Evolutionary conservation across 2,329 filamentous ascomycete species (phyloP).

Genomic region (Scedosporium dehoogii): DNA sequence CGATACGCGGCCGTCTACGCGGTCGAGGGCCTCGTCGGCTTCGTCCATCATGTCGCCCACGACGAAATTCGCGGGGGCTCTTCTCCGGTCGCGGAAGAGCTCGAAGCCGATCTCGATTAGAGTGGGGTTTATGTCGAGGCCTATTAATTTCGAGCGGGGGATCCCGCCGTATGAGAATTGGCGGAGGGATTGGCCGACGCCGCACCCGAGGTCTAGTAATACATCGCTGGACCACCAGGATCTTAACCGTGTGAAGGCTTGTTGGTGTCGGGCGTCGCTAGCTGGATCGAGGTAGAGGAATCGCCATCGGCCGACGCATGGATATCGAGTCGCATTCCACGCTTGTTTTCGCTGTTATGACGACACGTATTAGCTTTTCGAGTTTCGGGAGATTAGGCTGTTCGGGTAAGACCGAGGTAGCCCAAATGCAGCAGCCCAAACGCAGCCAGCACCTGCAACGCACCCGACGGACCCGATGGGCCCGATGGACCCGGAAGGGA

Average conservation of each 20-base stretch:
- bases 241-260: conserved; percentile 30
- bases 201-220: conserved; percentile 40
- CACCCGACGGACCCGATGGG: too few relatives aligned
- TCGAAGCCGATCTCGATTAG: conserved; percentile 52
- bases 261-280: conserved; percentile 30
- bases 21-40: conserved; percentile 22
- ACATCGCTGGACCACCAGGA: conserved; percentile 25
- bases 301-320: conserved; percentile 39
- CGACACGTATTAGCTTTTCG: neutral
- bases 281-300: conserved; percentile 33
- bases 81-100: conserved; percentile 45
- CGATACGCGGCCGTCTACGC: conserved; percentile 29
- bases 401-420: too few relatives aligned
- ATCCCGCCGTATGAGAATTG: conserved; percentile 41
- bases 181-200: conserved; percentile 39
- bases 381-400: too few relatives aligned
- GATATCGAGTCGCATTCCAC: conserved; percentile 33
- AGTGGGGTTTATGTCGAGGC: conserved; percentile 35
- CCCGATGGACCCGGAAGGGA: neutral
- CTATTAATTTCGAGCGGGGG: conserved; percentile 35
- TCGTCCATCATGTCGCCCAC: conserved; percentile 38
- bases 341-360: conserved; percentile 30
- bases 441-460: neutral
- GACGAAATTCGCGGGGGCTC: conserved; percentile 27
- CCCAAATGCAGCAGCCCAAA: too few relatives aligned